Evolutionary conservation across 345 rosid species (phyloP).

Genomic region (Eucalyptus erythrocorys): DNA sequence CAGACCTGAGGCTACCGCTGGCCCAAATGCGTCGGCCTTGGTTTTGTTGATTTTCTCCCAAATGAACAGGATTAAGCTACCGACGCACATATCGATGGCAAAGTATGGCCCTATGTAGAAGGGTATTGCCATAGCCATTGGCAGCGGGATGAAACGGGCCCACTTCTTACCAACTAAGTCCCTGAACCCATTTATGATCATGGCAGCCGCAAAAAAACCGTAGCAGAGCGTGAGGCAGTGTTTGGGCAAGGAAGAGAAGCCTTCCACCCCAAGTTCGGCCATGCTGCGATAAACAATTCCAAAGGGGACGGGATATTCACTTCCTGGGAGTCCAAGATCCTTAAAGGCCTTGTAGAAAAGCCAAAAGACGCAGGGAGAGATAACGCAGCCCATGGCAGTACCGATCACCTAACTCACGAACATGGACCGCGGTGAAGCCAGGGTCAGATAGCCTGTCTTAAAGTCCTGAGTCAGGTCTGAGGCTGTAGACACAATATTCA

Average conservation of each 20-base stretch:
- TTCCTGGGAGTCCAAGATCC: background rate
- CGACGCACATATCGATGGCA: constrained; percentile 32
- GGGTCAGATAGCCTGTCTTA: constrained; percentile 13
- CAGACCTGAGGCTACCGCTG: constrained; percentile 26
- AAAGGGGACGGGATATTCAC: background rate
- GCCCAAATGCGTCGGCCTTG: constrained; percentile 6
- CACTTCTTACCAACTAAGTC: background rate
- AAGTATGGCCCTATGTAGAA: constrained; percentile 25
- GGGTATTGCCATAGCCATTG: constrained; percentile 36
- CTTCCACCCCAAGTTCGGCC: constrained; percentile 1
- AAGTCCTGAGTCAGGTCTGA: constrained; percentile 14
- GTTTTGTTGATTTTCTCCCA: constrained; percentile 19
- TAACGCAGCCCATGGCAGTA: constrained; percentile 14
- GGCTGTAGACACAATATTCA: constrained; percentile 12
- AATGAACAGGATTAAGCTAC: constrained; percentile 12
- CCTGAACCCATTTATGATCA: constrained; percentile 6
- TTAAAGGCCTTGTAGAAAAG: constrained; percentile 16
- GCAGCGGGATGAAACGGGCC: constrained; percentile 16
- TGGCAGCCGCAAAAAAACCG: constrained; percentile 17
- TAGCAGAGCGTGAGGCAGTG: constrained; percentile 17
- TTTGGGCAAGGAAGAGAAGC: constrained; percentile 4
- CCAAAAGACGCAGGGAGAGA: constrained; percentile 11
- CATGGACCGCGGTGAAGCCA: constrained; percentile 16
- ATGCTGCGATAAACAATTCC: background rate
- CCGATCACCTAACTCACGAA: constrained; percentile 15